phyloP scores from a whole-genome alignment of 2,329 filamentous ascomycete genomes.

The Emericellopsis cladophorae region DNA sequence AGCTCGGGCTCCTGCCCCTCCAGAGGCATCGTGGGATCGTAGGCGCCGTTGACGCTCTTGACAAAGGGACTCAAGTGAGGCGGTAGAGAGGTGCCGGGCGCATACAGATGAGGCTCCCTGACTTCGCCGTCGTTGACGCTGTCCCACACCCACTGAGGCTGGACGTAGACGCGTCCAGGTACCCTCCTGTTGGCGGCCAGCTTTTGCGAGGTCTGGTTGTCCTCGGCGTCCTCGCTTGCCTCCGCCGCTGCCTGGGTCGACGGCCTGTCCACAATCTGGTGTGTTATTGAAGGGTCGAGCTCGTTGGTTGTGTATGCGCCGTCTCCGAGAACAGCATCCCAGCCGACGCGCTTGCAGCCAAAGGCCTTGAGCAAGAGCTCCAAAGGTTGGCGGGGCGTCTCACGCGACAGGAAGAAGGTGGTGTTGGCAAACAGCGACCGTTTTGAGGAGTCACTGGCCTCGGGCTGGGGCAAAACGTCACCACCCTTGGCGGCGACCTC shows the following conservation, averaged over 20 bases:
- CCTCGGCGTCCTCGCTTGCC: conserved; percentile 37
- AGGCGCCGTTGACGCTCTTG: conserved; percentile 72
- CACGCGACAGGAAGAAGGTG: conserved; percentile 86
- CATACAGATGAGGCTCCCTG: conserved; percentile 76
- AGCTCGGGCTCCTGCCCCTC: conserved; percentile 81
- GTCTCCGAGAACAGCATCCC: conserved; percentile 82
- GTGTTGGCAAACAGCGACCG: conserved; percentile 74
- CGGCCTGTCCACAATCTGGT: conserved; percentile 91
- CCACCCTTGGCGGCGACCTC: conserved; percentile 73
- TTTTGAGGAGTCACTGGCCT: conserved; percentile 50
- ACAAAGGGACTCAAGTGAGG: conserved; percentile 96
- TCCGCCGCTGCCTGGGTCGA: conserved; percentile 48
- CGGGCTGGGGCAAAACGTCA: conserved; percentile 74
- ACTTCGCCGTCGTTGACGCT: conserved; percentile 86
- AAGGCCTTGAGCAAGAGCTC: conserved; percentile 92
- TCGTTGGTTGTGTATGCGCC: conserved; percentile 89
- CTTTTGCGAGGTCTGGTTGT: conserved; percentile 50
- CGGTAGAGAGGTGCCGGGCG: conserved; percentile 77
- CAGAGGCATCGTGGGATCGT: conserved; percentile 78
- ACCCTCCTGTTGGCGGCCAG: conserved; percentile 56
- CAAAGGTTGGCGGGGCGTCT: conserved; percentile 78
- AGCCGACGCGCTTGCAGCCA: conserved; percentile 90
- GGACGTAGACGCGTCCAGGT: conserved; percentile 84
- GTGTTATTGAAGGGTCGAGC: conserved; percentile 77
- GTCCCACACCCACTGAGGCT: conserved; percentile 99